Conservation (phyloP, 1,139 yeast species). For the Yamadazyma buinensis region DNA sequence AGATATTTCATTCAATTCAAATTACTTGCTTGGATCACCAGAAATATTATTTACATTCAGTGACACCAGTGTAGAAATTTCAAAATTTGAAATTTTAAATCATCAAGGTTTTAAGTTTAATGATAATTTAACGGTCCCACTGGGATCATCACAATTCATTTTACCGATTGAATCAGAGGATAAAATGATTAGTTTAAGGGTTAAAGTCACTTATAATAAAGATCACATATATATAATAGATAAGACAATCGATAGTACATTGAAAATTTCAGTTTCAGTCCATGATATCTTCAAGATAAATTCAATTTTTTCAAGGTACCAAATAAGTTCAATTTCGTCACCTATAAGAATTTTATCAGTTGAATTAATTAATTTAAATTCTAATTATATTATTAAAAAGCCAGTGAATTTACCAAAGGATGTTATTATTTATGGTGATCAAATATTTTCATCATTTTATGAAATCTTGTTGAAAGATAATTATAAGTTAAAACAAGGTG, state of each 20-base stretch:
- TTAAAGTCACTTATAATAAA: constrained; percentile 29
- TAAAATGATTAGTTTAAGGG: constrained; percentile 17
- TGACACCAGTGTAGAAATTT: constrained; percentile 5
- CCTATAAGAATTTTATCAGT: constrained; percentile 57
- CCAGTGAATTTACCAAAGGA: constrained; percentile 17
- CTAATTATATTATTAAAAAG: constrained; percentile 33
- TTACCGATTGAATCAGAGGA: constrained; percentile 1
- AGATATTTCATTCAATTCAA: constrained; percentile 5
- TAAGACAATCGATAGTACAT: constrained; percentile 44
- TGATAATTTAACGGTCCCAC: neutral
- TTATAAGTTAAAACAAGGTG: constrained; percentile 23
- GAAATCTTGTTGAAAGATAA: constrained; percentile 32
- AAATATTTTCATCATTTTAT: constrained; percentile 62
- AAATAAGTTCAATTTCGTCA: constrained; percentile 55
- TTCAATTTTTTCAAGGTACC: constrained; percentile 61
- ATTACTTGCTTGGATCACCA: constrained; percentile 10
- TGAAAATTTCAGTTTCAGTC: constrained; percentile 65
- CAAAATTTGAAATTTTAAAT: constrained; percentile 7
- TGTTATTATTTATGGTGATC: constrained; percentile 63
- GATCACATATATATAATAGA: constrained; percentile 21
- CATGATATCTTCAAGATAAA: constrained; percentile 65
- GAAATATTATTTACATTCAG: constrained; percentile 8
- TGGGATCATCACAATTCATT: too few species aligned
- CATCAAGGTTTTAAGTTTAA: constrained; percentile 7
- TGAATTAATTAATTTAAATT: constrained; percentile 32